Conservation (phyloP, 2,329 filamentous ascomycete genomes). For the Calonectria hawksworthii region DNA sequence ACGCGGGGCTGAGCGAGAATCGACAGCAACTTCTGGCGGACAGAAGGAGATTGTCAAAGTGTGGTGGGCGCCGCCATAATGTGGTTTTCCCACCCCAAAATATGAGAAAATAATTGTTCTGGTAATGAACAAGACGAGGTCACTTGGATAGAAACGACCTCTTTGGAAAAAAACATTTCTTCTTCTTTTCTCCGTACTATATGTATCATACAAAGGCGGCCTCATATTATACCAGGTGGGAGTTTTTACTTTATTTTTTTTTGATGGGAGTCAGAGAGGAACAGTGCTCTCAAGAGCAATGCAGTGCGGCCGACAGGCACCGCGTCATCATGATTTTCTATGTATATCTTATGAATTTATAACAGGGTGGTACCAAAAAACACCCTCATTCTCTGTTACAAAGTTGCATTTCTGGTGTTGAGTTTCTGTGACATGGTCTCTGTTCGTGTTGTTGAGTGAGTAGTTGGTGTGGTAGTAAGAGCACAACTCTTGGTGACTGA, state of each 20-base stretch:
- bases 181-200: constrained; percentile 6
- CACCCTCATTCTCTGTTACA: neutral
- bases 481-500: neutral
- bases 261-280: constrained; percentile 2
- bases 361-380: neutral
- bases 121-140: constrained; percentile 15
- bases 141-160: neutral
- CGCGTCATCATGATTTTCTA: constrained; percentile 10
- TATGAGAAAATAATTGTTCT: constrained; percentile 2
- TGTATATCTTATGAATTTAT: constrained; percentile 10
- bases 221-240: constrained; percentile 23
- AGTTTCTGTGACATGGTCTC: neutral
- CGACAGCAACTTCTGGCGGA: constrained; percentile 35
- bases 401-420: neutral
- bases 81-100: neutral
- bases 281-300: constrained; percentile 5
- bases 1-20: neutral
- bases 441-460: neutral
- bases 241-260: constrained; percentile 10
- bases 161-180: neutral
- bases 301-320: neutral
- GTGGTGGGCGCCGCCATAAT: constrained; percentile 40
- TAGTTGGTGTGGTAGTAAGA: neutral
- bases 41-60: constrained; percentile 44
- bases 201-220: neutral